Evolutionary conservation across 805 yeast genomes (phyloP).

Genomic region (Metschnikowia hibisci): DNA sequence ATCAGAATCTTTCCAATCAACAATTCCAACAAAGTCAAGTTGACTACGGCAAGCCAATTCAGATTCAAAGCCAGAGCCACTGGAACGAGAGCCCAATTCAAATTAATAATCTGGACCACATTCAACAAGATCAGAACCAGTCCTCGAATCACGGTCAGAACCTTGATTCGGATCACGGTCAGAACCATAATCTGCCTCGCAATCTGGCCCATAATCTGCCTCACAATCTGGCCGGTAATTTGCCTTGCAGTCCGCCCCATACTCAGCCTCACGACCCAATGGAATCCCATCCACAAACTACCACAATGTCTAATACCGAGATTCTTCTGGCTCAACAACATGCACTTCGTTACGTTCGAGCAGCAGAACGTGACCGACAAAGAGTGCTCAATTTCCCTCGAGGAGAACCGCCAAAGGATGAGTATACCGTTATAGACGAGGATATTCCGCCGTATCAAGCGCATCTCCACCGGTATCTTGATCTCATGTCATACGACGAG

Average conservation of each 20-base stretch:
- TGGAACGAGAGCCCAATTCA: no score
- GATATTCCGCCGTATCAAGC: constrained; percentile 22
- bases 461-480: constrained; percentile 19
- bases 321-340: background rate
- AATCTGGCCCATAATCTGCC: no score
- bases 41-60: background rate
- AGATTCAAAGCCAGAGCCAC: no score
- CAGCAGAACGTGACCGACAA: constrained; percentile 18
- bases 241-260: background rate
- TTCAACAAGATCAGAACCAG: no score
- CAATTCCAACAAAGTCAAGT: background rate
- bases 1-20: background rate
- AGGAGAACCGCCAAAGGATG: constrained; percentile 10
- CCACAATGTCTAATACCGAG: background rate
- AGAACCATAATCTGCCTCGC: no score
- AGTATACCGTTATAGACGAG: constrained; percentile 12
- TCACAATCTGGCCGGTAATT: no score
- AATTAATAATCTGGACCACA: no score
- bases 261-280: background rate
- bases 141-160: no score
- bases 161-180: no score
- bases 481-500: constrained; percentile 24
- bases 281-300: background rate
- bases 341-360: constrained; percentile 13
- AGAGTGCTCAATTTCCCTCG: constrained; percentile 7